Base-by-base conservation (phyloP, 2,329 filamentous ascomycete genomes). In the Claviceps cyperi region DNA sequence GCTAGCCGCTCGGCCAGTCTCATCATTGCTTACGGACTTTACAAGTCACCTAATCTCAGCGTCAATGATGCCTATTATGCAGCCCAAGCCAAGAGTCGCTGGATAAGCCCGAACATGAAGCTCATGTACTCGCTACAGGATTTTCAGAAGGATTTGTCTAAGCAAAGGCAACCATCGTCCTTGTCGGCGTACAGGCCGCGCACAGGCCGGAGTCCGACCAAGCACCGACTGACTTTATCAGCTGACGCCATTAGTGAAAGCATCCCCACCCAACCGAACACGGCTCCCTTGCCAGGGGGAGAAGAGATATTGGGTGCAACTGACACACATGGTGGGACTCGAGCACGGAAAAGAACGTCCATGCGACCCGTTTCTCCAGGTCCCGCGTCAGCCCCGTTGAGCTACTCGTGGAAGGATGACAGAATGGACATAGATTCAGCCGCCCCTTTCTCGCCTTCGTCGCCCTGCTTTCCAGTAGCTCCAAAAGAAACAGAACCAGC, bases 91-190 rank as follows among this genome's bases (percentile, higher is more conserved):
- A 84, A 84, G 67, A 92, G 86, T 64, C 80, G 76, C 60, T 94
- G 87, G 86, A 91, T 94, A 58, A 89, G 86, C 52, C 86, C 86
- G 0, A 94, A 94, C 64, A 94, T 94, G 87, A 86, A 86, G 57
- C 73, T 94, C 56, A 89, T 94, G 75, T 92, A 92, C 73, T 89
- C 87, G 57, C 70, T 94, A 46, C 86, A 90, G 63, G 86, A 91
- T 60, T 91, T 90, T 61, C 80, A 83, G 57, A 83, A 83, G 59
- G 72, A 81, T 46, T 63, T 83, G 3, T 66, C 73, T 1, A 75
- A 72, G 59, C 77, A 70, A 63, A 75, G 68, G 55, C 53, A 66
- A 4, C 59, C 67, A 1, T 64, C 68, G 17, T 64, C 69, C 15
- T 67, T 64, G 28, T 69, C 75, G 54, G 65, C 76, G 56, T 62